Conservation (phyloP, 306 rosid species). For the Rubus idaeus region DNA sequence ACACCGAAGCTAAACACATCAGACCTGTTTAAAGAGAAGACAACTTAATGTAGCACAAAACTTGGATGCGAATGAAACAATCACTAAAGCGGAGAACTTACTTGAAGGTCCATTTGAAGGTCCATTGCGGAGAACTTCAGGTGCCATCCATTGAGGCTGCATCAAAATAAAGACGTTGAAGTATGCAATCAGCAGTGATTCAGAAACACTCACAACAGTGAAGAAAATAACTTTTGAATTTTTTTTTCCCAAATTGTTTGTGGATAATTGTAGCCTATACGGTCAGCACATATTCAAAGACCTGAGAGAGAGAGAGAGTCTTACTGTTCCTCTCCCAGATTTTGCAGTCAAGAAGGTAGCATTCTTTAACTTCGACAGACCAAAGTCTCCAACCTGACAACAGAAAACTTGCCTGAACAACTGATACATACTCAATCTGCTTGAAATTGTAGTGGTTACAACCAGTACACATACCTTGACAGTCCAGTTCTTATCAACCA, state of each 20-base stretch:
- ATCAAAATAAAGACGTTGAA: slow-evolving; percentile 6
- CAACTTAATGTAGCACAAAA: not conserved
- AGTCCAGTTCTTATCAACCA: slow-evolving; percentile 75
- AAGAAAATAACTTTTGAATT: not conserved
- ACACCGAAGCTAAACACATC: slow-evolving; percentile 82
- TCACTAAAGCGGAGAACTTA: slow-evolving; percentile 23
- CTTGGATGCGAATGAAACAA: not conserved
- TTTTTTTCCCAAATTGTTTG: not conserved
- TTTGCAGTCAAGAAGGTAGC: slow-evolving; percentile 59
- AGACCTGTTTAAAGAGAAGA: slow-evolving; percentile 45
- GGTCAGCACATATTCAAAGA: not conserved
- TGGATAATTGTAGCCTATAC: not conserved
- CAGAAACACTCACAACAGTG: not conserved
- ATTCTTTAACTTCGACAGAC: slow-evolving; percentile 65
- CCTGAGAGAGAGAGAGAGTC: slow-evolving; percentile 10
- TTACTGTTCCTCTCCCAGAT: slow-evolving; percentile 80
- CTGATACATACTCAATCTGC: slow-evolving; percentile 18
- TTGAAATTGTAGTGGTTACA: not conserved
- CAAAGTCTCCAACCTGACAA: slow-evolving; percentile 77
- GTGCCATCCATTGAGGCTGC: slow-evolving; percentile 93
- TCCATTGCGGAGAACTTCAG: slow-evolving; percentile 74
- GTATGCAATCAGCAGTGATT: not conserved
- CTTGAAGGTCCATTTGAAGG: slow-evolving; percentile 86
- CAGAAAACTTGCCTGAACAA: slow-evolving; percentile 21
- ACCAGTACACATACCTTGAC: slow-evolving; percentile 55